Evolutionary conservation across 371 early-diverging fungal genomes (phyloP).

Genomic region (Chytridium lagenaria): DNA sequence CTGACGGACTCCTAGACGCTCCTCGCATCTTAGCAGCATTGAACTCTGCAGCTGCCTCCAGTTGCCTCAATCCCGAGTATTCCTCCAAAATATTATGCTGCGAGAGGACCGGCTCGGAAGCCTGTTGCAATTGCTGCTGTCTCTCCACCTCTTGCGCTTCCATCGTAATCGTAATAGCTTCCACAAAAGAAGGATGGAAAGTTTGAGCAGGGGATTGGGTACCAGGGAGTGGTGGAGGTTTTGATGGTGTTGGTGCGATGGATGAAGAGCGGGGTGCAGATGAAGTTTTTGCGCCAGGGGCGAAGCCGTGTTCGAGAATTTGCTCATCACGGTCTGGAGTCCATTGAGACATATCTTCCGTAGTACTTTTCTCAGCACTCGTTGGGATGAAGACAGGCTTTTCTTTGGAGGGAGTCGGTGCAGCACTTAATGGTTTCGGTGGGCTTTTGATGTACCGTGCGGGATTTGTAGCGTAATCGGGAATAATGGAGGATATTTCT

Average conservation of each 20-base stretch:
- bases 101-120: too few relatives aligned
- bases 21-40: background rate
- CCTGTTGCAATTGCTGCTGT: background rate
- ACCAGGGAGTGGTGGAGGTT: too few relatives aligned
- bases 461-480: slow-evolving; percentile 6
- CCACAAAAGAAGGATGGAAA: slow-evolving; percentile 1
- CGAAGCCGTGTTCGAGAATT: background rate
- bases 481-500: background rate
- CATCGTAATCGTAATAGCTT: background rate
- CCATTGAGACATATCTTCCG: background rate
- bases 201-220: background rate
- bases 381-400: background rate
- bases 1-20: slow-evolving; percentile 12
- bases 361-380: background rate
- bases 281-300: background rate
- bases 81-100: background rate
- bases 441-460: background rate
- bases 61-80: background rate
- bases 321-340: background rate
- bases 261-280: background rate
- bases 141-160: background rate
- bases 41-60: slow-evolving; percentile 1
- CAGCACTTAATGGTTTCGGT: background rate
- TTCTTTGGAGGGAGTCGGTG: background rate
- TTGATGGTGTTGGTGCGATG: too few relatives aligned